Conservation (phyloP, 768 basidiomycete genomes). For the Suillus subalutaceus region DNA sequence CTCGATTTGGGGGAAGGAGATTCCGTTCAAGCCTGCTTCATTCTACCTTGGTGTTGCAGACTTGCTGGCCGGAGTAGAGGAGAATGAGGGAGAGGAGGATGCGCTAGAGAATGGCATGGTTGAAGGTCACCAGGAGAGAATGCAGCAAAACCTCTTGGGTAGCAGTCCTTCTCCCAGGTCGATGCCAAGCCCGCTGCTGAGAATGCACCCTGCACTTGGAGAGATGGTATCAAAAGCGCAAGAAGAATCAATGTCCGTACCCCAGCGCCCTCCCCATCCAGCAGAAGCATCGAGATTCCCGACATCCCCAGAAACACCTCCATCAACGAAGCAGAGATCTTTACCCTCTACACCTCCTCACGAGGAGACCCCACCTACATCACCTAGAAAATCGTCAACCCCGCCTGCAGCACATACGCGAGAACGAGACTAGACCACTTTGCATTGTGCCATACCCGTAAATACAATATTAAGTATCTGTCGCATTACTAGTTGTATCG, state of each 20-base stretch:
- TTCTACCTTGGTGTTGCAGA: conserved; percentile 89
- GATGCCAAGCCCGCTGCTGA: conserved; percentile 1
- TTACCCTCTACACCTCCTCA: conserved; percentile 2
- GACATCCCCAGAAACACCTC: background rate
- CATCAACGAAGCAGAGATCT: background rate
- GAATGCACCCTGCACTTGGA: conserved; percentile 8
- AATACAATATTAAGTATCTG: conserved; percentile 5
- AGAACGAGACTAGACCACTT: conserved; percentile 1
- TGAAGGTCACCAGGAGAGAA: background rate
- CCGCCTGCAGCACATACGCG: background rate
- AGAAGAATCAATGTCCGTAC: conserved; percentile 1
- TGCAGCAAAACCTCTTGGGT: background rate
- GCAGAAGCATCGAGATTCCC: background rate
- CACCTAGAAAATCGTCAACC: background rate
- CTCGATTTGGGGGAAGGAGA: conserved; percentile 84
- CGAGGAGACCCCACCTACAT: background rate
- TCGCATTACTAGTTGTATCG: background rate
- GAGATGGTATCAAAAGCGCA: conserved; percentile 2
- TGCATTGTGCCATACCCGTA: conserved; percentile 1
- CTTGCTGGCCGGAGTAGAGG: conserved; percentile 76
- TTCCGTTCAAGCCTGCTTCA: conserved; percentile 88
- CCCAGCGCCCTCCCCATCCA: background rate
- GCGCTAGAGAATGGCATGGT: background rate
- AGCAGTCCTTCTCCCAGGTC: background rate
- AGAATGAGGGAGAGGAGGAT: conserved; percentile 44